Evolutionary conservation across 2,329 filamentous ascomycete species (phyloP).

Genomic region (Ceratocystis eucalypticola): DNA sequence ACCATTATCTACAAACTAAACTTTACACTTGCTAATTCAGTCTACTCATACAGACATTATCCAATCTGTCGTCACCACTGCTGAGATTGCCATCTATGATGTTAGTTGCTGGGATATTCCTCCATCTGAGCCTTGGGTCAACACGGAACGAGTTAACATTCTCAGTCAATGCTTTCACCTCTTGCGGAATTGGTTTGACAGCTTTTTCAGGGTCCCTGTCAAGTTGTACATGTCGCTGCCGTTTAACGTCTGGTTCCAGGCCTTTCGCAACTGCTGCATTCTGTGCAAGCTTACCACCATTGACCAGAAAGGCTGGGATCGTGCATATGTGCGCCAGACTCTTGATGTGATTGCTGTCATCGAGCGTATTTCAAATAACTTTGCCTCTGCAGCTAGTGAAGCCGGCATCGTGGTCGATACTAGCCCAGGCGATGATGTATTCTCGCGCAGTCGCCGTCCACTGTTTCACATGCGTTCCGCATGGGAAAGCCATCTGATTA

Average conservation of each 20-base stretch:
- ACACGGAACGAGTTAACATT: conserved; percentile 14
- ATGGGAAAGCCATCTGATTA: conserved; percentile 22
- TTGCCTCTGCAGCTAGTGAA: neutral
- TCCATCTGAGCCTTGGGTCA: conserved; percentile 10
- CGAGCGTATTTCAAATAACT: conserved; percentile 8
- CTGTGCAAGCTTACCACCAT: conserved; percentile 16
- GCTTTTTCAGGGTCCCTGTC: conserved; percentile 13
- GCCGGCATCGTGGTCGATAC: conserved; percentile 13
- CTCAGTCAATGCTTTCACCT: conserved; percentile 16
- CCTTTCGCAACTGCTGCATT: conserved; percentile 17
- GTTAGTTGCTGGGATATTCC: conserved; percentile 15
- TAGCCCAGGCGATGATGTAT: conserved; percentile 12
- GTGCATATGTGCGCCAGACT: conserved; percentile 8
- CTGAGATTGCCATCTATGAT: conserved; percentile 17
- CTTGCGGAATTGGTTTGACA: conserved; percentile 10
- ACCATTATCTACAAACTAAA: neutral
- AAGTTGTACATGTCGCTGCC: conserved; percentile 13
- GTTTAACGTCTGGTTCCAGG: conserved; percentile 17
- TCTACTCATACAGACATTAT: conserved; percentile 8
- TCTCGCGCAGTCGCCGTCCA: conserved; percentile 15
- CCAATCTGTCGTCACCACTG: conserved; percentile 11
- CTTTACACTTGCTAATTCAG: neutral
- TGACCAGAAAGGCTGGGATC: conserved; percentile 17
- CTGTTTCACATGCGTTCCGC: conserved; percentile 15
- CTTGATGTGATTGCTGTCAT: conserved; percentile 15